Base-by-base conservation (phyloP, 2,329 filamentous ascomycete genomes). In the Chaetoscypha palmicola region DNA sequence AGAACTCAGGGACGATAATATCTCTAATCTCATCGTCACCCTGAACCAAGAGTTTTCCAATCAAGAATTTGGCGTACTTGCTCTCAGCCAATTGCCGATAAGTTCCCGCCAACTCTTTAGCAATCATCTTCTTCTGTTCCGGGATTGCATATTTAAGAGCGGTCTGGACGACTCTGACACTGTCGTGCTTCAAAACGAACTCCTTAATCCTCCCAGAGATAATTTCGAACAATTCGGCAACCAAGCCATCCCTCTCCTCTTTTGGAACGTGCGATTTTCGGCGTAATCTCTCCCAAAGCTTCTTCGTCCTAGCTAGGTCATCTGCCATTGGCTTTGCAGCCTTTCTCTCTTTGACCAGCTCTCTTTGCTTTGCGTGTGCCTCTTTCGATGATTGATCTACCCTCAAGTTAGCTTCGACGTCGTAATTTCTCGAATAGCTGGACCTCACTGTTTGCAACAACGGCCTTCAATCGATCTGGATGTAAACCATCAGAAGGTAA, bases 141-240 rank as follows among this genome's bases (percentile, higher is more conserved):
- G 80, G 73, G 35, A 83, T 94, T 37, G 88, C 85, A 67, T 98
- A 98, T 67, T 98, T 98, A 67, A 98, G 79, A 28, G 91, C 92
- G 10, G 90, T 96, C 69, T 98, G 92, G 20, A 98, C 85, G 32
- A 95, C 89, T 55, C 92, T 79, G n/a, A 95, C 91, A 26, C 89
- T 87, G 63, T 98, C 92, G 65, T 98, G 92, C 76, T 98, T 98
- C 69, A 98, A 86, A 16, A 96, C 91, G 55, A 97, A 95, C 50
- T 97, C 92, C 66, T 87, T 88, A 58, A 97, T 85, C 46, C 86
- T 80, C 41, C 90, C 91, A 19, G 86, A 92, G 58, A 96, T 86
- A 60, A 98, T 94, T 45, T 76, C 74, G 65, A 94, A 97, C 20
- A 98, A 76, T 69, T 98, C 91, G 48, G 82, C 77, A 37, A 97